Base-by-base conservation (phyloP, 176 grass and related monocot species). In the Aegilops sharonensis region DNA sequence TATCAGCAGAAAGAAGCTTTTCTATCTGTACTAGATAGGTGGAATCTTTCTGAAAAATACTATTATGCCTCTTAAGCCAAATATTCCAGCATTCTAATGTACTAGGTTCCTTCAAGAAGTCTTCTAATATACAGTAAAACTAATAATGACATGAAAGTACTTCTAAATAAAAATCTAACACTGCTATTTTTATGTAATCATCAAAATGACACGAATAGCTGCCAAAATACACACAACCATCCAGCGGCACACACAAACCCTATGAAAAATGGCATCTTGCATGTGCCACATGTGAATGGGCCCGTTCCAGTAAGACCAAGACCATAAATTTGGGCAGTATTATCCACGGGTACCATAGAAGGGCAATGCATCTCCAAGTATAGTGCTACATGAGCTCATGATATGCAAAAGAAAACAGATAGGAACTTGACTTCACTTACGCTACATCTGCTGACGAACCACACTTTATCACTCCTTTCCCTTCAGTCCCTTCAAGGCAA, bases 401-500 rank as follows among this genome's bases (percentile, higher is more conserved):
- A 83, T 89, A 23, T 43, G 23, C 29, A 15, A 84, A 59, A 70
- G 20, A 84, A 81, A 79, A 82, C 14, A 78, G 68, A 84, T 30
- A 34, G 39, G 59, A 84, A 69, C n/a, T 81, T 17, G 61, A 14
- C 25, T 43, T 61, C 64, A 94, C 94, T 94, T 90, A 96, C 94
- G 92, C 92, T 87, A 98, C 42, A 90, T 98, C 92, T 68, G 76
- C 82, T 36, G 76, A 61, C 48, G 74, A 90, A 68, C 92, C 92
- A 78, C 90, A 93, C 90, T 96, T 98, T 64, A 80, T 94, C 60
- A 98, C 83, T 73, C 79, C 88, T 83, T 98, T 98, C 31, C 92
- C 92, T 92, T 98, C 94, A 63, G 94, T 82, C 42, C 95, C 56
- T 93, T 96, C 94, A 84, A 98, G 94, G 85, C 89, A 96, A 80